Percentiles rank a stretch among this genome's conserved stretches.
phyloP scores from a whole-genome alignment of 2,329 filamentous ascomycete genomes.

The Colletotrichum endophyticum region DNA sequence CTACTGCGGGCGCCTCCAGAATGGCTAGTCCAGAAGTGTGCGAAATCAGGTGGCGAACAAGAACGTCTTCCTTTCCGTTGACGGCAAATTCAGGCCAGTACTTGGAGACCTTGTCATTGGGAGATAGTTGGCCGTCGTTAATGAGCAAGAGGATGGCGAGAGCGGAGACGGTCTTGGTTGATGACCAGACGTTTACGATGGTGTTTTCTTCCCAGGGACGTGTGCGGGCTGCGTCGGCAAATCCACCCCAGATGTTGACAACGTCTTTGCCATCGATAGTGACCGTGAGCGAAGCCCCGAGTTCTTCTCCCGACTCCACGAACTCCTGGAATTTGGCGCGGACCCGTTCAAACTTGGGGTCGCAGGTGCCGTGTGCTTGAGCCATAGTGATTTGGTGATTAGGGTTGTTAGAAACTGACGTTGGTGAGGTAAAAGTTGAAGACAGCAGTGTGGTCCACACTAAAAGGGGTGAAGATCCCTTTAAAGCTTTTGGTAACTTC shows the following conservation, averaged over 20 bases:
- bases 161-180: slow-evolving; percentile 40
- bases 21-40: slow-evolving; percentile 42
- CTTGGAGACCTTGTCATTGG: slow-evolving; percentile 39
- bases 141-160: slow-evolving; percentile 43
- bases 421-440: not conserved
- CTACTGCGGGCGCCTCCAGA: slow-evolving; percentile 33
- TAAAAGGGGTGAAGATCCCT: not conserved
- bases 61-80: slow-evolving; percentile 43
- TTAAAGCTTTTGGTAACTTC: not conserved
- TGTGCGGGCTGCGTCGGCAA: slow-evolving; percentile 31
- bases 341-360: slow-evolving; percentile 39
- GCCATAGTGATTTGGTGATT: slow-evolving; percentile 14
- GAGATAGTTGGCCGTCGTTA: slow-evolving; percentile 40
- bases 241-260: slow-evolving; percentile 50
- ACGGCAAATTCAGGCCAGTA: slow-evolving; percentile 52
- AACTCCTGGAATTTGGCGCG: slow-evolving; percentile 35
- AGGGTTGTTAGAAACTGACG: not conserved
- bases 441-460: not conserved
- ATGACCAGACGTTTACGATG: slow-evolving; percentile 43
- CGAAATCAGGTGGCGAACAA: slow-evolving; percentile 43
- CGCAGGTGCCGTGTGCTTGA: slow-evolving; percentile 37
- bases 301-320: slow-evolving; percentile 41
- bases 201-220: slow-evolving; percentile 43
- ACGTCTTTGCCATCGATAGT: slow-evolving; percentile 44
- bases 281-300: slow-evolving; percentile 49